phyloP scores from a whole-genome alignment of 2,329 filamentous ascomycete species.

The Arthroderma sp. region DNA sequence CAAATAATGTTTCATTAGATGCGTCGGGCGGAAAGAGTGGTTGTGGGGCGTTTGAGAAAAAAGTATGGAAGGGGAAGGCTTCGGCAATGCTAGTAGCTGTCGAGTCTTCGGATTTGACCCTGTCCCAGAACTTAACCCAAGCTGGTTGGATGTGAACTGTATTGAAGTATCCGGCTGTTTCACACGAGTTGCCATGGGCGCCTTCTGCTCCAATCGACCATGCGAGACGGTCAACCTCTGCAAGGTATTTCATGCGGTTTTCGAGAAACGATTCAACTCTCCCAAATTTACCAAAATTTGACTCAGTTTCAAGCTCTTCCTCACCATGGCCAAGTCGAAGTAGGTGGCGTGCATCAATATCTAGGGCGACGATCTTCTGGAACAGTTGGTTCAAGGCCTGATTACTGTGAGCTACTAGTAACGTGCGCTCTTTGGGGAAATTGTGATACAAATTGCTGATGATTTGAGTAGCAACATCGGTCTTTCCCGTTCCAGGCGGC shows the following conservation, averaged over 20 bases:
- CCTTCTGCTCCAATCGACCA: slow-evolving; percentile 74
- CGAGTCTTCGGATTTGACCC: slow-evolving; percentile 42
- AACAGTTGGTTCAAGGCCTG: slow-evolving; percentile 96
- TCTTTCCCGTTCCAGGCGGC: slow-evolving; percentile 93
- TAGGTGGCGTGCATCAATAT: slow-evolving; percentile 90
- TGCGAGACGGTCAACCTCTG: slow-evolving; percentile 76
- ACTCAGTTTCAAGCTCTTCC: slow-evolving; percentile 76
- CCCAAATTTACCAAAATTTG: slow-evolving; percentile 84
- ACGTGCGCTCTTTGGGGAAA: slow-evolving; percentile 80
- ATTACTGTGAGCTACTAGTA: slow-evolving; percentile 92
- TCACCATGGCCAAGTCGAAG: slow-evolving; percentile 88
- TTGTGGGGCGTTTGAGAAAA: slow-evolving; percentile 77
- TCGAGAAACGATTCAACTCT: slow-evolving; percentile 91
- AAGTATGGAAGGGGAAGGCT: slow-evolving; percentile 75
- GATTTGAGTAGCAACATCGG: slow-evolving; percentile 96
- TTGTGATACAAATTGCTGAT: slow-evolving; percentile 99
- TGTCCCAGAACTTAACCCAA: slow-evolving; percentile 73
- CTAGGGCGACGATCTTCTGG: slow-evolving; percentile 89
- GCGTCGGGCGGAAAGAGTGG: slow-evolving; percentile 61
- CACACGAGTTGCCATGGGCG: slow-evolving; percentile 89
- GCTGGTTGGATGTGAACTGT: slow-evolving; percentile 77
- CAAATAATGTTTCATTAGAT: slow-evolving; percentile 53
- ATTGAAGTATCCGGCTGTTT: slow-evolving; percentile 95
- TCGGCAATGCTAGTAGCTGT: slow-evolving; percentile 50
- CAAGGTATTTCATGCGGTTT: slow-evolving; percentile 63